phyloP scores from a whole-genome alignment of 169 alveolate genomes.

The Amoebophrya sp. region DNA sequence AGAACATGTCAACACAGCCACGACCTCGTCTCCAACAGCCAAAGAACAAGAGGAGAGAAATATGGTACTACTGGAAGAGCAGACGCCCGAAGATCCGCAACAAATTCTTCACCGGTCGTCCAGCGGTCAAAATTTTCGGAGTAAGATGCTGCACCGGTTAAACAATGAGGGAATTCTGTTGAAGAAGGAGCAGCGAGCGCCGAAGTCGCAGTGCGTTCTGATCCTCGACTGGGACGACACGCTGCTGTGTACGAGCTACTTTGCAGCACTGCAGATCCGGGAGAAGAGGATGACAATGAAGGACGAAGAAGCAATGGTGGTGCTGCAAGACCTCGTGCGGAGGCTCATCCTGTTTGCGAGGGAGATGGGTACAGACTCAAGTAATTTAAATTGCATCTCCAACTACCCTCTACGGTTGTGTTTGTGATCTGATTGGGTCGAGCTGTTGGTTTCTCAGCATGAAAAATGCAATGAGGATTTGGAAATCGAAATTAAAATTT shows the following conservation, averaged over 20 bases:
- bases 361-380: neutral
- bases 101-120: too few species aligned
- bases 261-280: neutral
- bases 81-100: too few species aligned
- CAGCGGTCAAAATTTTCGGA: neutral
- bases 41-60: too few species aligned
- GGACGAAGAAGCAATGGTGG: neutral
- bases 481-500: too few species aligned
- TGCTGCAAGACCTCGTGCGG: neutral
- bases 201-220: neutral
- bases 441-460: neutral
- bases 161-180: neutral
- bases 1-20: too few species aligned
- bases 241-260: neutral
- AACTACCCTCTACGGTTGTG: too few species aligned
- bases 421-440: too few species aligned
- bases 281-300: neutral
- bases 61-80: too few species aligned
- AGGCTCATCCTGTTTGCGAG: neutral
- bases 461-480: neutral
- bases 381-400: neutral
- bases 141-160: neutral
- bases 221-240: constrained; percentile 5
- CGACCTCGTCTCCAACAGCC: too few species aligned
- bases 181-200: neutral